Evolutionary conservation across 352 stramenopile genomes (phyloP).

Genomic region (Phytopythium litorale): DNA sequence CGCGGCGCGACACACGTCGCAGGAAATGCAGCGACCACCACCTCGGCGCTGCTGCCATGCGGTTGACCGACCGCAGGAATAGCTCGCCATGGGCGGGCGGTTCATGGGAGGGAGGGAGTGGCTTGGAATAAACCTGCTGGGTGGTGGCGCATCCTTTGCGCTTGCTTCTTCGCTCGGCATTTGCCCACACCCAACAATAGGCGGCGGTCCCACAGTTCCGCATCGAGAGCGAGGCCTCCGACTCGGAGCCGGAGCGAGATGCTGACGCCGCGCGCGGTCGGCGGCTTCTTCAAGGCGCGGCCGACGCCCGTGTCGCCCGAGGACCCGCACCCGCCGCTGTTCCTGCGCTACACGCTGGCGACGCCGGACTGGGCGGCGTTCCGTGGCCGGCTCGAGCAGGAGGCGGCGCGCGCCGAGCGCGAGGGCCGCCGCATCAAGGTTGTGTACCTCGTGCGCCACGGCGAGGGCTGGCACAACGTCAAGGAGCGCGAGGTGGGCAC

Average conservation of each 20-base stretch:
- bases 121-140: too few species aligned
- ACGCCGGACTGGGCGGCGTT: constrained; percentile 24
- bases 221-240: too few species aligned
- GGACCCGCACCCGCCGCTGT: constrained; percentile 14
- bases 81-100: too few species aligned
- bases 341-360: constrained; percentile 29
- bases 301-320: background rate
- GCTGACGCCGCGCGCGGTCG: constrained; percentile 10
- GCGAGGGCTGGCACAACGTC: constrained; percentile 62
- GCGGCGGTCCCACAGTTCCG: too few species aligned
- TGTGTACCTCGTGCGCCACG: constrained; percentile 75
- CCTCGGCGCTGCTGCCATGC: background rate
- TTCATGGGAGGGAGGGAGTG: too few species aligned
- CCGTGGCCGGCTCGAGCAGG: constrained; percentile 12
- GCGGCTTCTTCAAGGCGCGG: constrained; percentile 27
- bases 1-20: background rate
- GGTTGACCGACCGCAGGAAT: too few species aligned
- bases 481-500: constrained; percentile 45
- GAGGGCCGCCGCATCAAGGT: constrained; percentile 42
- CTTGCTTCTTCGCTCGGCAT: too few species aligned
- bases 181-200: too few species aligned
- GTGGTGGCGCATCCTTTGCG: too few species aligned
- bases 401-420: constrained; percentile 14
- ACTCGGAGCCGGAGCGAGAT: background rate
- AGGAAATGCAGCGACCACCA: background rate